These are phyloP conservation scores for Aspergillus conjunctus DNA, from an alignment of 495 filamentous ascomycete species.

Conservation along the genomic window DNA sequence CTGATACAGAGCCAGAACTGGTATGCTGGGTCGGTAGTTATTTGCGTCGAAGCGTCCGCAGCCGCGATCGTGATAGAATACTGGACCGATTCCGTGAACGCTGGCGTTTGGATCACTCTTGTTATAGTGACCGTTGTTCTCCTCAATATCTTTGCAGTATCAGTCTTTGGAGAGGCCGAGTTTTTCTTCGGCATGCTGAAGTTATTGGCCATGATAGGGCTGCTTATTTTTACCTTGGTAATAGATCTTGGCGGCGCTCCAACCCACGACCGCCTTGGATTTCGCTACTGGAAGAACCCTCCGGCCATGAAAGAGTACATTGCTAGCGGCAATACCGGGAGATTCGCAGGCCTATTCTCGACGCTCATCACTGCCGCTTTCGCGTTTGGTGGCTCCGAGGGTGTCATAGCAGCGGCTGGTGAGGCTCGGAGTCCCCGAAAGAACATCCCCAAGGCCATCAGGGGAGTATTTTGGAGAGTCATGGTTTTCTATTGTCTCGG, in stretches of 20 bases:
- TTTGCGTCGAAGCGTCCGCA: too few relatives aligned
- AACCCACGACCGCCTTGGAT: slow-evolving; percentile 61
- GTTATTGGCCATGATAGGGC: slow-evolving; percentile 67
- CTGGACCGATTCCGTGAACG: slow-evolving; percentile 48
- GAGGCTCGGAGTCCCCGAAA: slow-evolving; percentile 67
- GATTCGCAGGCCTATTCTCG: slow-evolving; percentile 27
- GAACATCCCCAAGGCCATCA: slow-evolving; percentile 72
- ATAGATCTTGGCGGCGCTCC: slow-evolving; percentile 65
- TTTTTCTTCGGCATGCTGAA: slow-evolving; percentile 54
- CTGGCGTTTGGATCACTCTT: slow-evolving; percentile 44
- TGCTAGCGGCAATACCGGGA: slow-evolving; percentile 25
- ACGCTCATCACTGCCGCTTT: slow-evolving; percentile 54
- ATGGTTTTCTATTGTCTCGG: slow-evolving; percentile 76
- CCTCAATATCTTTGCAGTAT: slow-evolving; percentile 56
- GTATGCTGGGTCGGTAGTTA: too few relatives aligned
- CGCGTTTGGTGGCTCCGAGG: slow-evolving; percentile 50
- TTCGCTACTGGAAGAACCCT: slow-evolving; percentile 67
- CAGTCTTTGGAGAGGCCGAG: slow-evolving; percentile 64
- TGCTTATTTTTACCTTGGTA: slow-evolving; percentile 63
- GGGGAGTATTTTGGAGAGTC: slow-evolving; percentile 76
- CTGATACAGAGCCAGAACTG: too few relatives aligned
- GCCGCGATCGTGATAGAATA: slow-evolving; percentile 67
- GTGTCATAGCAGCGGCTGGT: slow-evolving; percentile 48
- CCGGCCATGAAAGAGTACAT: slow-evolving; percentile 58
- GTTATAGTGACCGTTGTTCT: slow-evolving; percentile 21